Evolutionary conservation across 1,139 yeast species (phyloP), one percentile per base, ranked within the genome.

Genomic region (Kurtzmaniella natalensis): DNA sequence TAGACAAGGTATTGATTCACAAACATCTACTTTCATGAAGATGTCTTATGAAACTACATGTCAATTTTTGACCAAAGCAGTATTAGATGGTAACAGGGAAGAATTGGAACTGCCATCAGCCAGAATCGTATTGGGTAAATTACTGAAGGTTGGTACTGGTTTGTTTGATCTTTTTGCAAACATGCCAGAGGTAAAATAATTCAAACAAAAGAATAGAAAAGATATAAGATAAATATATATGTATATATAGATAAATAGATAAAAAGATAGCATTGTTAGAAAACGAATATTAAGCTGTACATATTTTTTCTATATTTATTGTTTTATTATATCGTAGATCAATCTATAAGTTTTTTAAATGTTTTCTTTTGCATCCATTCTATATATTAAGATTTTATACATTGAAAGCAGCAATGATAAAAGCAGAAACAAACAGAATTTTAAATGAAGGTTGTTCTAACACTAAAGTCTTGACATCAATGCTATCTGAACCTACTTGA

Each of bases 21-120:
- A 94, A 16, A 88, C 97, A 2, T 89, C 97, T 8, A 85, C 97
- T 21, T 86, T 94, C 69, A 82, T 88, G 92, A 94, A 94, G 72
- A 94, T 94, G 99, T 87, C 96, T 39, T 94, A 88, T 61, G 99
- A 94, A 66, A 92, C 98, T 31, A 94, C 99, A 2, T 88, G 96
- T 69, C 95, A 86, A 61, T 94, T 94, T 73, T 75, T 94, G 60
- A 92, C 96, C 36, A 87, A 87, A 69, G 95, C 98, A 9, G 97
- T 94, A 30, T 71, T 94, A 56, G 94, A 92, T 48, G 88, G 94
- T 42, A 96, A 86, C 43, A 71, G 81, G 49, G 99, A 94, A 63
- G 80, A 80, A 43, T 69, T 94, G 53, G 89, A 87, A 48, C 79
- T 88, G 41, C 99, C 99, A 21, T 84, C 95, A 30, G 94, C 98